Evolutionary conservation across 345 rosid species (phyloP).

Genomic region (Schrenkiella parvula): DNA sequence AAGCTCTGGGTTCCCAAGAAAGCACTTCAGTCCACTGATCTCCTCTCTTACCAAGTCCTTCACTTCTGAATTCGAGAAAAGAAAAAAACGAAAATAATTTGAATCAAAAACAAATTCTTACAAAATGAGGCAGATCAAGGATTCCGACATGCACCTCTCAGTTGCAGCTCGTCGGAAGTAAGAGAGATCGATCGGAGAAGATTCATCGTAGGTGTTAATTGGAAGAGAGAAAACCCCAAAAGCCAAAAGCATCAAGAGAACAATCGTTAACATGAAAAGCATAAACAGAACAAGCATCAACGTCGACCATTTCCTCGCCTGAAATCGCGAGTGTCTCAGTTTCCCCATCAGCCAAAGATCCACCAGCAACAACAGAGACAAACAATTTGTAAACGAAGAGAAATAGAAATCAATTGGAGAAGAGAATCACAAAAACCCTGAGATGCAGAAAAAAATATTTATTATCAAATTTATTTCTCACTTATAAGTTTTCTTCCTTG

Average conservation of each 20-base stretch:
- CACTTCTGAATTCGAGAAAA: conserved; percentile 33
- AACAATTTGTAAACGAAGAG: not conserved
- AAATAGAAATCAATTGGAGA: not conserved
- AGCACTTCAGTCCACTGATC: conserved; percentile 87
- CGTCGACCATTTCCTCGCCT: conserved; percentile 58
- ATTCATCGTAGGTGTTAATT: conserved; percentile 41
- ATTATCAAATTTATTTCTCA: not conserved
- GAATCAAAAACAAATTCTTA: not conserved
- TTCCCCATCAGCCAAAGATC: conserved; percentile 50
- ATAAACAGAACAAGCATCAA: conserved; percentile 47
- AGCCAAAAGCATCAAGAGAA: conserved; percentile 64
- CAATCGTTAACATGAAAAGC: conserved; percentile 61
- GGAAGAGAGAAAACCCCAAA: conserved; percentile 72
- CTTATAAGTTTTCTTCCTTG: not conserved
- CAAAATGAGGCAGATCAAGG: not conserved
- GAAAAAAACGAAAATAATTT: not conserved
- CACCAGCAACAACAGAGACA: not conserved
- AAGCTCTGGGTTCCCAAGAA: conserved; percentile 93
- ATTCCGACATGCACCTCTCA: conserved; percentile 45
- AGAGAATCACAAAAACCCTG: conserved; percentile 24
- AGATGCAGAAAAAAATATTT: not conserved
- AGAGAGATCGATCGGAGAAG: conserved; percentile 48
- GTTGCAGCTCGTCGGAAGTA: conserved; percentile 49
- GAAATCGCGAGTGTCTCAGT: conserved; percentile 57
- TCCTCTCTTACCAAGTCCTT: conserved; percentile 56